phyloP scores from a whole-genome alignment of 2,329 filamentous ascomycete species.

The Aspergillus glaucus region DNA sequence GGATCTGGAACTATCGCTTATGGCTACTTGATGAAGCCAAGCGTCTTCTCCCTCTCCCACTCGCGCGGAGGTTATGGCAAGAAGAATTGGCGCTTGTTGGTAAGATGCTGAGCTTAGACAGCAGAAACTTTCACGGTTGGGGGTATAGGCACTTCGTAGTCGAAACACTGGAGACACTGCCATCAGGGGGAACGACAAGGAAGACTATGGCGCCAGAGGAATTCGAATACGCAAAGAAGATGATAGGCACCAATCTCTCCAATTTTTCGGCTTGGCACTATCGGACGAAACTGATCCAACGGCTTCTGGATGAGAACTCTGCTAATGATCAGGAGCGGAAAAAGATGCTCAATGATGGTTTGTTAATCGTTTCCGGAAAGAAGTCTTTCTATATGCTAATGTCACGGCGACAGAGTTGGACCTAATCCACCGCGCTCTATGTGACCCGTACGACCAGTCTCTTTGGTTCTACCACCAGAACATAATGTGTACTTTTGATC shows the following conservation, averaged over 20 bases:
- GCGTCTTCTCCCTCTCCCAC: conserved; percentile 49
- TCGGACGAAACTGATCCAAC: conserved; percentile 74
- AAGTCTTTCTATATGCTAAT: conserved; percentile 2
- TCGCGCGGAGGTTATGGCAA: conserved; percentile 67
- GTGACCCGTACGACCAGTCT: conserved; percentile 89
- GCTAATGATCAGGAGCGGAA: conserved; percentile 59
- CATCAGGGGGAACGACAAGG: conserved; percentile 34
- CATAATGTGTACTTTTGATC: conserved; percentile 63
- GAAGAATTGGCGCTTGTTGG: conserved; percentile 74
- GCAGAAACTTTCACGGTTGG: conserved; percentile 95
- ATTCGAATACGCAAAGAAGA: conserved; percentile 83
- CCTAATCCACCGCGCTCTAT: conserved; percentile 69
- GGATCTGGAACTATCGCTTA: conserved; percentile 94
- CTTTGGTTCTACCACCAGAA: conserved; percentile 97
- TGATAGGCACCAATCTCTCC: conserved; percentile 76
- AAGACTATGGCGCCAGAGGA: conserved; percentile 69
- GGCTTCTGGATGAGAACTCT: conserved; percentile 63
- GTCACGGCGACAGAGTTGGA: conserved; percentile 55
- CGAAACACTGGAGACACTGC: conserved; percentile 59
- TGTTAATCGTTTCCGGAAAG: conserved; percentile 7
- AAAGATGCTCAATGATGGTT: conserved; percentile 66
- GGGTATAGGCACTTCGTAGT: conserved; percentile 79
- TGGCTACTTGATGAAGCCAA: conserved; percentile 76
- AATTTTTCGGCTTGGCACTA: conserved; percentile 98
- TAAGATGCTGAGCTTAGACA: conserved; percentile 83